These are phyloP conservation scores for Chenopodium suecicum DNA, from an alignment of 148 eudicot genomes.

Conservation along the genomic window DNA sequence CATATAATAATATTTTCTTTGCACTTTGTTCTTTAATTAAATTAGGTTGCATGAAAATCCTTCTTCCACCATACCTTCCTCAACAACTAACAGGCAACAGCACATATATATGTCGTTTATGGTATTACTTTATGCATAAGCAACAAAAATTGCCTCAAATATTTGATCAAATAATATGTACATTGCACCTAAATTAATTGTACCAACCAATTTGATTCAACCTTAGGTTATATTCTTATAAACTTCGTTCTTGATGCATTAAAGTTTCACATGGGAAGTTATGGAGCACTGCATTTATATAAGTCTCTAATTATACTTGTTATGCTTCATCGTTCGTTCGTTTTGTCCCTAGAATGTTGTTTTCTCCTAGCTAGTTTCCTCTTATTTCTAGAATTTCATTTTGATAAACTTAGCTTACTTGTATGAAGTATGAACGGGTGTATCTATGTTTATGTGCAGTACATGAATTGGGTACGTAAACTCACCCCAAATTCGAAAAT, in stretches of 20 bases:
- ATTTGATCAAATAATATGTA: not conserved
- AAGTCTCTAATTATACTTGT: not conserved
- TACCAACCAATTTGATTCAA: not conserved
- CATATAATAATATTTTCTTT: not conserved
- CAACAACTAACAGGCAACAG: not conserved
- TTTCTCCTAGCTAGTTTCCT: no score
- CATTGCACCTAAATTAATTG: not conserved
- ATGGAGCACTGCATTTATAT: slow-evolving; percentile 8
- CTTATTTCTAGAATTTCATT: no score
- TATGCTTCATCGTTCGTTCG: not conserved
- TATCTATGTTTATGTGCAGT: no score
- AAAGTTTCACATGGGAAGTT: slow-evolving; percentile 30
- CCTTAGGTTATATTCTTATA: not conserved
- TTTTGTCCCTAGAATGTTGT: not conserved
- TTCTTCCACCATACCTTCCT: not conserved
- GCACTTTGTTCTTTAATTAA: not conserved
- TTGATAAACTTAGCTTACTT: no score
- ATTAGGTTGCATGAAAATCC: not conserved
- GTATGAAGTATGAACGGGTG: no score
- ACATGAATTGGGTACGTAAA: no score
- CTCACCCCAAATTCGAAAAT: no score
- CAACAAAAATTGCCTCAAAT: slow-evolving; percentile 3
- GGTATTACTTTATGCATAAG: not conserved
- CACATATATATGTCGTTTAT: not conserved
- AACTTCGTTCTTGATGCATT: not conserved